Base-by-base conservation (phyloP, 2,329 filamentous ascomycete genomes). In the Verticillium tricorpus region DNA sequence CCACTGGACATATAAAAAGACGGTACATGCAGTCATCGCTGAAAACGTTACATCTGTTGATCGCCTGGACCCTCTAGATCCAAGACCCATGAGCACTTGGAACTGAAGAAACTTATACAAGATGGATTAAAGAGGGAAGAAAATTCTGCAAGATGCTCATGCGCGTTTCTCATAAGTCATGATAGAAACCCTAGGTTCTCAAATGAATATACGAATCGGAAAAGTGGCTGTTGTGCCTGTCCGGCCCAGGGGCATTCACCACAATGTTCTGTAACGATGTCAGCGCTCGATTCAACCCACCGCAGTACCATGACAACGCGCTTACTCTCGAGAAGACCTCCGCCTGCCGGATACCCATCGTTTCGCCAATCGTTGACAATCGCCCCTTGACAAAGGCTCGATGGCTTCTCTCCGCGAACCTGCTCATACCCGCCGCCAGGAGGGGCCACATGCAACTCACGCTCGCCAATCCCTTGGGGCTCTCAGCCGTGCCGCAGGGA, bases 321-420 rank as follows among this genome's bases (percentile, higher is more conserved):
- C 45, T 55, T 12, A 66, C 67, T 61, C 64, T 67, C 5, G 68
- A 65, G 45, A 69, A 67, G n/a, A 65, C 61, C 14, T 68, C 67
- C 1, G 68, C 68, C 45, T 69, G 67, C 11, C 65, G 66, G 34
- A 69, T 68, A 0, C 68, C 68, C 66, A 69, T 69, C 3, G 61
- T 64, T 14, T 68, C 67, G 0, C 64, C 63, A 60, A 69, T 69
- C 6, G 56, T 56, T 25, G 57, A 57, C 19, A 69, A 62, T 7
- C 67, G 61, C 19, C 66, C 59, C 5, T 67, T 66, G 4, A 69
- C 58, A 40, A 64, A 69, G 1, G 59, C 58, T 5, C 67, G 63
- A 34, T 69, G 67, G 14, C 40, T 56, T n/a, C 58, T 56, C 5
- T 63, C 66, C 2, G 66, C 65, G 11, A 69, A 69, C 3, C 62